Evolutionary conservation across 139 green algal species (phyloP).

Genomic region (Tetraselmis striata): DNA sequence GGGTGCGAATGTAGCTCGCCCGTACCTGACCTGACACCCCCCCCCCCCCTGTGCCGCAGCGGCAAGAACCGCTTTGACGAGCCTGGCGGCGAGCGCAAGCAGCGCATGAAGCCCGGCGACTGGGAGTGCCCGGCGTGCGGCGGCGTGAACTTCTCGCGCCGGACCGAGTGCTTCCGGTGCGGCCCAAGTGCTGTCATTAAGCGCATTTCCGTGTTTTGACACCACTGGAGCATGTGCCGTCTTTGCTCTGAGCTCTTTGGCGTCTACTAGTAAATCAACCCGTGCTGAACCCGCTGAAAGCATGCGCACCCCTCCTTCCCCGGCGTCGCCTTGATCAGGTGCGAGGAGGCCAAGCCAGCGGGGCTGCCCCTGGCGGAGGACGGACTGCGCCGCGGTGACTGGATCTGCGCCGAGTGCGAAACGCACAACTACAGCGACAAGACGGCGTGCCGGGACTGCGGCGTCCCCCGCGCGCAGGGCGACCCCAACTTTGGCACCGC

Average conservation of each 20-base stretch:
- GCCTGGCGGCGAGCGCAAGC: neutral
- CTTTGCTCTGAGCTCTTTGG: too few relatives aligned
- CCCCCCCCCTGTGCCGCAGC: too few relatives aligned
- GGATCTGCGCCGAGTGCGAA: neutral
- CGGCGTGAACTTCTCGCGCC: neutral
- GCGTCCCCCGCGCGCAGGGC: neutral
- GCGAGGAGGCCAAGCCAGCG: neutral
- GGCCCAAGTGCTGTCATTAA: too few relatives aligned
- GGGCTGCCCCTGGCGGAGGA: neutral
- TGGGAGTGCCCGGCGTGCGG: neutral
- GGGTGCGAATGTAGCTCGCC: too few relatives aligned
- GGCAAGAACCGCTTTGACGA: too few relatives aligned
- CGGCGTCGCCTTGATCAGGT: too few relatives aligned
- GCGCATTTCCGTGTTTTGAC: too few relatives aligned
- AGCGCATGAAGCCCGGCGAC: neutral
- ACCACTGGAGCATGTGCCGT: too few relatives aligned
- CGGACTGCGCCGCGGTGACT: neutral
- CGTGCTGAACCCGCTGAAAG: too few relatives aligned
- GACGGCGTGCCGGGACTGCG: neutral
- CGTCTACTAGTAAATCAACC: too few relatives aligned
- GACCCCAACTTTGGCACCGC: neutral
- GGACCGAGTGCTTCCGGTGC: neutral
- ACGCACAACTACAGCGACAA: neutral
- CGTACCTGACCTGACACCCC: too few relatives aligned
- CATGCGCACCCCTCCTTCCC: too few relatives aligned